Evolutionary conservation across 441 rosid genomes (phyloP).

Genomic region (Adansonia gregorii): DNA sequence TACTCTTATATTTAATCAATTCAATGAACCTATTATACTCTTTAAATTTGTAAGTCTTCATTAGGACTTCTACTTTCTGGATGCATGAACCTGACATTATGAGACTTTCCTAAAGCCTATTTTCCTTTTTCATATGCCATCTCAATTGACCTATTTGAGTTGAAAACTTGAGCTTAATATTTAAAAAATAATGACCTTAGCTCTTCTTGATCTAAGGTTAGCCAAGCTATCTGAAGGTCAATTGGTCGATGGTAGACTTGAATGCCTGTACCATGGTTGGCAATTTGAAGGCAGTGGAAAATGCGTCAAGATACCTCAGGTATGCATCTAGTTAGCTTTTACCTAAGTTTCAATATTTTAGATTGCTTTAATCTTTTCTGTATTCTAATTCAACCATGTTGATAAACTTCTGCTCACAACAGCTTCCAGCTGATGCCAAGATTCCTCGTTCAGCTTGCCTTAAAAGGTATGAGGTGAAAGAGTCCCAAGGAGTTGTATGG

Average conservation of each 20-base stretch:
- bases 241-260: constrained; percentile 81
- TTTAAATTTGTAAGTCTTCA: not conserved
- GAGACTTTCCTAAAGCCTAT: not conserved
- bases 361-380: not conserved
- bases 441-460: constrained; percentile 82
- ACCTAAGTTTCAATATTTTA: not conserved
- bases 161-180: constrained; percentile 15
- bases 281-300: constrained; percentile 87
- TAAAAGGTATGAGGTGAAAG: constrained; percentile 66
- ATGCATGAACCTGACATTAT: not conserved
- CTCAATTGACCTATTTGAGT: not conserved
- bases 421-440: constrained; percentile 80
- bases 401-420: constrained; percentile 16
- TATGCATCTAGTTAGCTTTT: constrained; percentile 29
- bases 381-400: not conserved
- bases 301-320: constrained; percentile 97
- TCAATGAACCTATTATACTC: not conserved
- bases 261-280: constrained; percentile 98
- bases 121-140: not conserved
- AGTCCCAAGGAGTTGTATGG: constrained; percentile 92
- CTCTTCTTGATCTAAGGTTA: constrained; percentile 49
- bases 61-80: not conserved
- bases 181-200: not conserved
- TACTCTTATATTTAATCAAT: not conserved
- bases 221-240: constrained; percentile 96